Evolutionary conservation across 805 yeast species (phyloP).

Genomic region (Hanseniaspora singularis): DNA sequence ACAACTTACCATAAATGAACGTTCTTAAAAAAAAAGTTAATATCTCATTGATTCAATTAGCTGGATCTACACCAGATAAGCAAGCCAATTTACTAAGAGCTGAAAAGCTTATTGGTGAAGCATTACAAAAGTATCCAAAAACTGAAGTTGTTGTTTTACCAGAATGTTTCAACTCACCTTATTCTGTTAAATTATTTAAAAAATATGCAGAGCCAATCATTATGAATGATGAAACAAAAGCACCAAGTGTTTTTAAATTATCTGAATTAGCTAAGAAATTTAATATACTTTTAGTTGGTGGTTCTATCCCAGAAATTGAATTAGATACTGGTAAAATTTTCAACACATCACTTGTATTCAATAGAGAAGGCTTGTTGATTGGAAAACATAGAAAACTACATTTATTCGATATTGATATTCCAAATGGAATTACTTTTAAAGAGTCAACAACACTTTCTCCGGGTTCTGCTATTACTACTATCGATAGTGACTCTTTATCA

Average conservation of each 20-base stretch:
- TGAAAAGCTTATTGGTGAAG: slow-evolving; percentile 48
- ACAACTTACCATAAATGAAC: too few species aligned
- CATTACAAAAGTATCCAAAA: slow-evolving; percentile 44
- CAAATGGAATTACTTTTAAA: slow-evolving; percentile 77
- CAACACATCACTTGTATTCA: slow-evolving; percentile 65
- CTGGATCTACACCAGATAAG: slow-evolving; percentile 59
- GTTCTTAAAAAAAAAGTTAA: slow-evolving; percentile 42
- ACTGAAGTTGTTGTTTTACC: slow-evolving; percentile 77
- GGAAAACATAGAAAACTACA: slow-evolving; percentile 89
- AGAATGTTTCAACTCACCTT: slow-evolving; percentile 94
- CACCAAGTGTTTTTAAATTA: slow-evolving; percentile 44
- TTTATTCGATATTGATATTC: slow-evolving; percentile 83
- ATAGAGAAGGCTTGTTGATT: slow-evolving; percentile 58
- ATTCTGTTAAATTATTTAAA: slow-evolving; percentile 73
- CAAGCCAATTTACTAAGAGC: slow-evolving; percentile 63
- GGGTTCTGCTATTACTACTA: slow-evolving; percentile 70
- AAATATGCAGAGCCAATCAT: slow-evolving; percentile 85
- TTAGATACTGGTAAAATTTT: slow-evolving; percentile 44
- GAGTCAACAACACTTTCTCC: slow-evolving; percentile 67
- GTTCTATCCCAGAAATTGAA: slow-evolving; percentile 76
- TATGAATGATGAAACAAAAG: slow-evolving; percentile 42
- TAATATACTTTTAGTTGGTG: slow-evolving; percentile 65
- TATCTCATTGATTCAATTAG: slow-evolving; percentile 77
- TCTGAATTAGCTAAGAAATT: slow-evolving; percentile 54
- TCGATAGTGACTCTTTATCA: slow-evolving; percentile 9